Conservation (phyloP, 345 rosid genomes). For the Brassica incana region DNA sequence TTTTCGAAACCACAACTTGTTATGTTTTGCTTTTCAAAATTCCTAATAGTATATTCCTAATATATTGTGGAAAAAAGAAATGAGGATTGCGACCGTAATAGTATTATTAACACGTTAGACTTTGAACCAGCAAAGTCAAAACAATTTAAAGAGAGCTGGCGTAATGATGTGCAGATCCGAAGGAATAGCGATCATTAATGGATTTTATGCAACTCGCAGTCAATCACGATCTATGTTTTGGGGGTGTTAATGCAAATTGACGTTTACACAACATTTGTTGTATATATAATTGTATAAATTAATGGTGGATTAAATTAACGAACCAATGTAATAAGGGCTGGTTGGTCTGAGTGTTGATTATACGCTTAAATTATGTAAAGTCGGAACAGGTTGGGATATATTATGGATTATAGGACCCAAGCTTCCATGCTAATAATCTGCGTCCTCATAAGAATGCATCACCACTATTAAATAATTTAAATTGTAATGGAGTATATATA, state of each 20-base stretch:
- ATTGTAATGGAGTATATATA: not conserved
- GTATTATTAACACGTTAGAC: slow-evolving; percentile 6
- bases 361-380: not conserved
- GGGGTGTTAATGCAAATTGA: slow-evolving; percentile 7
- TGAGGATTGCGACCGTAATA: slow-evolving; percentile 25
- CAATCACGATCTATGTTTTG: slow-evolving; percentile 17
- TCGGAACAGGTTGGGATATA: not conserved
- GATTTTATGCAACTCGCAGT: slow-evolving; percentile 13
- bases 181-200: slow-evolving; percentile 18
- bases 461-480: not conserved
- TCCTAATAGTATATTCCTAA: not conserved
- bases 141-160: slow-evolving; percentile 3
- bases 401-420: not conserved
- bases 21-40: not conserved
- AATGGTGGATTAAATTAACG: not conserved
- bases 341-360: not conserved
- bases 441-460: not conserved
- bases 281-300: not conserved
- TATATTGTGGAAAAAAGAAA: not conserved
- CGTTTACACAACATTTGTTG: not conserved
- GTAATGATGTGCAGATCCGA: slow-evolving; percentile 30
- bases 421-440: not conserved
- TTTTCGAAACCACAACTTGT: not conserved
- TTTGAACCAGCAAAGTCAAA: slow-evolving; percentile 16
- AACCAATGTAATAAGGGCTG: slow-evolving; percentile 9